phyloP scores from a whole-genome alignment of 768 basidiomycete genomes.

The Russula abietina region DNA sequence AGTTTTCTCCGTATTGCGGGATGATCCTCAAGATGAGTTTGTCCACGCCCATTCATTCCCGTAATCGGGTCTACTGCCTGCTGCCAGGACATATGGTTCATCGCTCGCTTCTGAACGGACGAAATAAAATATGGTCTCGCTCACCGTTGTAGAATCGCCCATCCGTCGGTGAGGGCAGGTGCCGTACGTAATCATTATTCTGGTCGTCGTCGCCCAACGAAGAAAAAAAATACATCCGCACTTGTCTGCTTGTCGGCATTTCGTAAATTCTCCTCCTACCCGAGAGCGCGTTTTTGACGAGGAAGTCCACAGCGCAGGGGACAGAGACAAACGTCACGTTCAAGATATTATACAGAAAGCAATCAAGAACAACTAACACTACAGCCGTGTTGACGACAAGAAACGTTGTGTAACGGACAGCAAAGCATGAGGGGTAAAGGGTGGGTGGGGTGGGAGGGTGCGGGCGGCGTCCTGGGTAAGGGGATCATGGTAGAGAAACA shows the following conservation, averaged over 20 bases:
- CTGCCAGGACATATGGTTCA: too few species aligned
- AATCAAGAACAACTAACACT: conserved; percentile 12
- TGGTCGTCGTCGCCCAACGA: too few species aligned
- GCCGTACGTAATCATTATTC: too few species aligned
- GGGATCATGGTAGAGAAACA: background rate
- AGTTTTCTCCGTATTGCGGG: too few species aligned
- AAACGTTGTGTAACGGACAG: background rate
- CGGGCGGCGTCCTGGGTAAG: too few species aligned
- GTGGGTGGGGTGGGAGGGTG: background rate
- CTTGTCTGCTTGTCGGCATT: background rate
- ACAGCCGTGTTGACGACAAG: background rate
- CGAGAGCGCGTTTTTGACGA: background rate
- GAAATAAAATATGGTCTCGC: too few species aligned
- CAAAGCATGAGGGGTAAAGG: background rate
- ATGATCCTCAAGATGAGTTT: too few species aligned
- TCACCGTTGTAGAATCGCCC: too few species aligned
- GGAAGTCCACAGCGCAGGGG: background rate
- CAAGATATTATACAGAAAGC: conserved; percentile 1
- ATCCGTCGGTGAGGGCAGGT: too few species aligned
- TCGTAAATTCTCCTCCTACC: background rate
- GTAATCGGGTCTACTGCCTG: too few species aligned
- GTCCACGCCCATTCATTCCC: too few species aligned
- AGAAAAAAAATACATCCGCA: background rate
- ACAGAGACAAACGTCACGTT: background rate
- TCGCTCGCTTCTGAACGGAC: too few species aligned